Conservation (phyloP, 768 basidiomycete species). For the Lactifluus rugatus region DNA sequence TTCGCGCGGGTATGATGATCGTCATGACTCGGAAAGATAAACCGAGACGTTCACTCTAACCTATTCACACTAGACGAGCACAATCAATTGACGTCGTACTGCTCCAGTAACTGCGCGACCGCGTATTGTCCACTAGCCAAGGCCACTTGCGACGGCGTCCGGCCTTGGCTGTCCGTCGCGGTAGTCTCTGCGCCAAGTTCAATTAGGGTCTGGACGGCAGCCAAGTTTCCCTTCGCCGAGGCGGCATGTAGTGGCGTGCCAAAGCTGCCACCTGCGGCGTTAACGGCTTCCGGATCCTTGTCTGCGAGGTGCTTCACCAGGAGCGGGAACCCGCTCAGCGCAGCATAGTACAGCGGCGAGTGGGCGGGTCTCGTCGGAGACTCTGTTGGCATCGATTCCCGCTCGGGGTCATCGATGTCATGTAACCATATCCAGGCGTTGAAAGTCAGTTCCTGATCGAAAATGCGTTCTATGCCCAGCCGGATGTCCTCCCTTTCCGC, state of each 20-base stretch:
- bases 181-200: neutral
- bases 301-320: constrained; percentile 3
- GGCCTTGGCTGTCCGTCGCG: neutral
- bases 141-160: constrained; percentile 10
- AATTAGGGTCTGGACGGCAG: neutral
- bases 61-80: neutral
- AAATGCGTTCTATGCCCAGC: constrained; percentile 11
- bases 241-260: constrained; percentile 3
- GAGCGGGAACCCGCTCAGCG: constrained; percentile 1
- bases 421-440: constrained; percentile 7
- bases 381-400: constrained; percentile 1
- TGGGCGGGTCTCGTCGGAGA: neutral
- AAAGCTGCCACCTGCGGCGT: neutral
- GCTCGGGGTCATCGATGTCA: constrained; percentile 8
- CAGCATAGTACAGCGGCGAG: constrained; percentile 8
- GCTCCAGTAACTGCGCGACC: constrained; percentile 3
- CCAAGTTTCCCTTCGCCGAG: neutral
- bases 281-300: neutral
- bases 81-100: neutral
- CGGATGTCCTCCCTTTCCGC: constrained; percentile 2
- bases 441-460: neutral
- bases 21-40: neutral
- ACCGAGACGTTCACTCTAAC: neutral
- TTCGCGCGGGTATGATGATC: neutral
- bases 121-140: neutral